These are phyloP conservation scores for Fusarium transvaalense DNA, from an alignment of 2,329 filamentous ascomycete species.

Conservation along the genomic window DNA sequence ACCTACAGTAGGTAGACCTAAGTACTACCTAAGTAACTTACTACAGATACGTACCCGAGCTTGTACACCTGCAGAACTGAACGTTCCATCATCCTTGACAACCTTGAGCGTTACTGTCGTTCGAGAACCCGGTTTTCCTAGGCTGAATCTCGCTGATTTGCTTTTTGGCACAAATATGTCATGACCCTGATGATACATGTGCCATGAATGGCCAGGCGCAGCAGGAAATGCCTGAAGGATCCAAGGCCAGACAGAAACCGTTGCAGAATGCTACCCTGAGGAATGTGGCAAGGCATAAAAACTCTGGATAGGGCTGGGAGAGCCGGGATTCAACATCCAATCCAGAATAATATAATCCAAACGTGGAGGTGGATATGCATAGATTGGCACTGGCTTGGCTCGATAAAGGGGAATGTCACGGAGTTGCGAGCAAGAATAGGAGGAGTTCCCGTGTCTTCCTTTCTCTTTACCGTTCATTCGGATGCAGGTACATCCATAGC, in stretches of 20 bases:
- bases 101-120: slow-evolving; percentile 11
- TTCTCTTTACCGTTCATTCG: neutral
- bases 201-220: neutral
- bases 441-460: neutral
- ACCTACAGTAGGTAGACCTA: neutral
- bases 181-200: neutral
- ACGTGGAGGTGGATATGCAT: slow-evolving; percentile 28
- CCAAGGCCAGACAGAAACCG: slow-evolving; percentile 17
- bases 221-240: slow-evolving; percentile 19
- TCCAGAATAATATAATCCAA: slow-evolving; percentile 6
- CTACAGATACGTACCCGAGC: neutral
- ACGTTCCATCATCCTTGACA: slow-evolving; percentile 9
- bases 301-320: slow-evolving; percentile 35
- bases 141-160: slow-evolving; percentile 24
- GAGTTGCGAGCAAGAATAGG: slow-evolving; percentile 8
- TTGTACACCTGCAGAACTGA: neutral
- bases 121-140: slow-evolving; percentile 26
- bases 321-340: slow-evolving; percentile 30
- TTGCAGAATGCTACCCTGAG: slow-evolving; percentile 30
- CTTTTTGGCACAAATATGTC: neutral
- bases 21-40: no score
- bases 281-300: slow-evolving; percentile 27
- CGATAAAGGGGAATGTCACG: slow-evolving; percentile 12
- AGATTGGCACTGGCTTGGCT: slow-evolving; percentile 7
- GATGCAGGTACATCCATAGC: slow-evolving; percentile 18